Base-by-base conservation (phyloP, 495 filamentous ascomycete species). In the Mytilinidion resinicola region DNA sequence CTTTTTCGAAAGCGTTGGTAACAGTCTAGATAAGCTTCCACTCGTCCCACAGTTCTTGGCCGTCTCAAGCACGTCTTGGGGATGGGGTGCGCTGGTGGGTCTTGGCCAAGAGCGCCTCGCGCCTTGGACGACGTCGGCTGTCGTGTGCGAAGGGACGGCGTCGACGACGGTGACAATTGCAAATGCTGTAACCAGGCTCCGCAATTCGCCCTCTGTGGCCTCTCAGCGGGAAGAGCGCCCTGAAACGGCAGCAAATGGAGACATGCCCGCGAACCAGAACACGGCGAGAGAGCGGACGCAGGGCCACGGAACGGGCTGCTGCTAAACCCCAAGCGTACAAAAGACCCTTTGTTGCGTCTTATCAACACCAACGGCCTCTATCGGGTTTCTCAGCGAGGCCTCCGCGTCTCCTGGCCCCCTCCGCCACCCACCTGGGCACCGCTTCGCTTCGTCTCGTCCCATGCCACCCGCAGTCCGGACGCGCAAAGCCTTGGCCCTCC, bases 291-390 rank as follows among this genome's bases (percentile, higher is more conserved):
- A 2, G 17, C 14, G 46, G 39, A 25, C 21, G 19, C 46, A 49
- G 14, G 46, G 14, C 9, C 46, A 19, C 9, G 19, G 21, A 25
- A 25, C 33, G 19, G 33, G 15, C 19, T 25, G 17, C 46, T 14
- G n/a, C 46, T 49, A 49, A 30, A 1, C 46, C 46, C 15, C 12
- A 49, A 20, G 17, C 17, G 14, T 6, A 19, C 15, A 49, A 49
- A 49, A 30, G 14, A 49, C 46, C 46, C 46, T 14, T 9, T 49
- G 12, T 30, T 30, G 25, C 0, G 21, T 17, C 46, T 49, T 49
- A 49, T 49, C 46, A 49, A 49, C 46, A 49, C 46, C 46, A 49
- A 49, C 19, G 33, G 19, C 21, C 46, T 49, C 21, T 49, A 20
- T 25, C 46, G 14, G 33, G 21, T 10, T 8, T 12, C 39, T 17